Percentiles rank a stretch among this genome's conserved stretches.
phyloP scores from a whole-genome alignment of 2,329 filamentous ascomycete genomes.

The Verticillium dahliae region DNA sequence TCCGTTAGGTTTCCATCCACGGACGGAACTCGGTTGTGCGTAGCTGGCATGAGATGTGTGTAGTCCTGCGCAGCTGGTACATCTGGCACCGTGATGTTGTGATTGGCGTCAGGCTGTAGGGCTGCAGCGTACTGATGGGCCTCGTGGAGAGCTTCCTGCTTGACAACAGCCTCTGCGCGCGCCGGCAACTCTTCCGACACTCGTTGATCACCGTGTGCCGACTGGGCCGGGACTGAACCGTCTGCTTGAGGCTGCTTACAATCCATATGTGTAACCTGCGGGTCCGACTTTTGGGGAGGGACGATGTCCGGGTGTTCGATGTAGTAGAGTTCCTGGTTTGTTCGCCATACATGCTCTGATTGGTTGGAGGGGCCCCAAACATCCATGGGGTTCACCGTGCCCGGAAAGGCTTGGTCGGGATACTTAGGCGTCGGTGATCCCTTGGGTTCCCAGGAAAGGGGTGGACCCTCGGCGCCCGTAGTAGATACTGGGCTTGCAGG shows the following conservation, averaged over 20 bases:
- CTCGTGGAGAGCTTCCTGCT: neutral
- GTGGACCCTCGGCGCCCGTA: neutral
- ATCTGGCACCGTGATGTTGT: conserved; percentile 4
- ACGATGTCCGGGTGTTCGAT: conserved; percentile 17
- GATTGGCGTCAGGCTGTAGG: neutral
- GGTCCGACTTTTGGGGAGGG: conserved; percentile 28
- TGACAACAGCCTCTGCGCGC: neutral
- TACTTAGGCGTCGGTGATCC: conserved; percentile 6
- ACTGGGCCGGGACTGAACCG: neutral
- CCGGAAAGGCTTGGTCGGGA: conserved; percentile 29
- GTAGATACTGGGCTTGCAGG: neutral
- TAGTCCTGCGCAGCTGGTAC: conserved; percentile 1
- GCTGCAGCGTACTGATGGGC: neutral
- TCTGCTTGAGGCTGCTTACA: neutral
- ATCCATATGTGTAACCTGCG: conserved; percentile 7
- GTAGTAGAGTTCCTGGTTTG: conserved; percentile 26
- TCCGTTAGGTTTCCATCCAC: conserved; percentile 15
- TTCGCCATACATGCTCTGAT: conserved; percentile 23
- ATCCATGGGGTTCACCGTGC: conserved; percentile 47
- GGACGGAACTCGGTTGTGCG: conserved; percentile 9
- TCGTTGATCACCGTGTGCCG: neutral
- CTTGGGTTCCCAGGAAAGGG: neutral
- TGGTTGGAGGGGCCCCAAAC: conserved; percentile 39
- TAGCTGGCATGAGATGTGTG: conserved; percentile 6
- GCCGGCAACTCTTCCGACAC: neutral